Evolutionary conservation across 768 basidiomycete species (phyloP).

Genomic region (Steccherinum ochraceum): DNA sequence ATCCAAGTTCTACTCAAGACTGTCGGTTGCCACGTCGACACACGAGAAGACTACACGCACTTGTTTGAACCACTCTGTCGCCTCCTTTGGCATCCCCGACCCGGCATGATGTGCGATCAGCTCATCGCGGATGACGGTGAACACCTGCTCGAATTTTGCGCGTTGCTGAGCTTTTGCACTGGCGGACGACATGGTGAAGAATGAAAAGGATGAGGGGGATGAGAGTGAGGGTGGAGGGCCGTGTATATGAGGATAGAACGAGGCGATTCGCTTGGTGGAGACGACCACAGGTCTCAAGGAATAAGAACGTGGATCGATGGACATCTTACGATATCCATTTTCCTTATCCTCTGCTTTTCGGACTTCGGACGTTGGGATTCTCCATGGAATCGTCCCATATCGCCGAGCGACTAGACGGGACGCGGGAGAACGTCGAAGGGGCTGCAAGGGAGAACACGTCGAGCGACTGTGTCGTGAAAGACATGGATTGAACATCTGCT

Average conservation of each 20-base stretch:
- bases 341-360: not conserved
- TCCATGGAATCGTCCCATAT: no score
- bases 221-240: not conserved
- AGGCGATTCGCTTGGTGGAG: not conserved
- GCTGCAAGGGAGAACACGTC: no score
- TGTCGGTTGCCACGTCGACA: slow-evolving; percentile 12
- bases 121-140: slow-evolving; percentile 67
- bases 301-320: not conserved
- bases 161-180: slow-evolving; percentile 26
- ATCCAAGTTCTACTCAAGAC: slow-evolving; percentile 68
- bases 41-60: slow-evolving; percentile 38
- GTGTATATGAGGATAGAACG: not conserved
- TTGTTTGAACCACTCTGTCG: slow-evolving; percentile 75
- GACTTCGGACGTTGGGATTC: no score
- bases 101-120: slow-evolving; percentile 60
- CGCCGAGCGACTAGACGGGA: no score
- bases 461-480: no score
- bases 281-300: not conserved
- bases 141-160: slow-evolving; percentile 67
- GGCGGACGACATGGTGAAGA: slow-evolving; percentile 4
- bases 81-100: slow-evolving; percentile 80
- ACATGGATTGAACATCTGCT: no score
- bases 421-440: no score
- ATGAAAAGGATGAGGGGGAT: not conserved
- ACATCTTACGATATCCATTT: not conserved